Percentiles rank a stretch among this genome's conserved stretches.
These are phyloP conservation scores for Sporobolomyces phaffii DNA, from an alignment of 768 basidiomycete species.

Conservation along the genomic window DNA sequence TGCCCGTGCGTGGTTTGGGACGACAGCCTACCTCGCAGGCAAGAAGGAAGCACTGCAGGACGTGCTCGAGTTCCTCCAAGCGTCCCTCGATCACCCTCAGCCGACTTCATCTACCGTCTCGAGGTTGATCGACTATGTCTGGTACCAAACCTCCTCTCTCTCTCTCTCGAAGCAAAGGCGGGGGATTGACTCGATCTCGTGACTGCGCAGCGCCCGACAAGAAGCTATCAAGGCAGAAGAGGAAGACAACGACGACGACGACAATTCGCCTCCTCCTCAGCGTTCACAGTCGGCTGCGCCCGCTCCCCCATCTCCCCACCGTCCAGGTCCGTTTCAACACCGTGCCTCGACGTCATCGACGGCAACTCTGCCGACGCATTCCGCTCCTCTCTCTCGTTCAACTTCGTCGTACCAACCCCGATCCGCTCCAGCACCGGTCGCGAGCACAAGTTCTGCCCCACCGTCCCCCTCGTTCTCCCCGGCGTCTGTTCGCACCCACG, in stretches of 20 bases:
- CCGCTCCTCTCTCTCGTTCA: background rate
- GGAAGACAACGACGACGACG: slow-evolving; percentile 34
- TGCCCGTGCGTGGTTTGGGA: too few relatives aligned
- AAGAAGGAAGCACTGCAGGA: slow-evolving; percentile 37
- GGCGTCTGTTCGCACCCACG: background rate
- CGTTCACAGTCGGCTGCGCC: slow-evolving; percentile 18
- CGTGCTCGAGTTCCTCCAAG: slow-evolving; percentile 38
- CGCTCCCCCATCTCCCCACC: slow-evolving; percentile 12
- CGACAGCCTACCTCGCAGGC: slow-evolving; percentile 29
- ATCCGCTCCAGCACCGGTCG: background rate
- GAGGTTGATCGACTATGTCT: slow-evolving; percentile 36
- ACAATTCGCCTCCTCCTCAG: background rate
- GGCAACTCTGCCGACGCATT: slow-evolving; percentile 4
- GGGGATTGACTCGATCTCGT: fast-evolving
- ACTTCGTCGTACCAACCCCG: background rate
- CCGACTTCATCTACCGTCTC: background rate
- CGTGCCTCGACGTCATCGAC: background rate
- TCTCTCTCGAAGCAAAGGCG: too few relatives aligned
- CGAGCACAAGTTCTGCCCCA: slow-evolving; percentile 12
- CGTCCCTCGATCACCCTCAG: slow-evolving; percentile 33
- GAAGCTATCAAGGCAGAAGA: slow-evolving; percentile 36
- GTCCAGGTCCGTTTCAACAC: slow-evolving; percentile 10
- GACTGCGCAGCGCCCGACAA: slow-evolving; percentile 20
- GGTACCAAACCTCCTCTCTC: slow-evolving; percentile 8
- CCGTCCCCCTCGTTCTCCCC: slow-evolving; percentile 27